Percentiles rank a stretch among this genome's conserved stretches.
phyloP scores from a whole-genome alignment of 1,139 yeast species.

The Diutina mesorugosa region DNA sequence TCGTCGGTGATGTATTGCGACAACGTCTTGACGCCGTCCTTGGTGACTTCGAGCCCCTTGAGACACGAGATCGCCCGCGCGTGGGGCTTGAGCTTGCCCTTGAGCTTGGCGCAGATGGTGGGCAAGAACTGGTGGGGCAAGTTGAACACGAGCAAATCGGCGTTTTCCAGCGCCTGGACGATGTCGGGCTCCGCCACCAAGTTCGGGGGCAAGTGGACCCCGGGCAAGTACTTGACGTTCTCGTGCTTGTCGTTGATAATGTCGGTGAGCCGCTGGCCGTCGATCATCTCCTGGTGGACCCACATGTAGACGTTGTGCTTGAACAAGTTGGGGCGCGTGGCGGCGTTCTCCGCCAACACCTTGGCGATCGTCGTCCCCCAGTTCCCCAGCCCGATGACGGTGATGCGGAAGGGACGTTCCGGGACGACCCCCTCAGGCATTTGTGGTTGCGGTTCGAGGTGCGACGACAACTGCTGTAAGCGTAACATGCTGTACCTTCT shows the following conservation, averaged over 20 bases:
- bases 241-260: slow-evolving; percentile 80
- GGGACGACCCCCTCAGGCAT: not conserved
- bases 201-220: slow-evolving; percentile 66
- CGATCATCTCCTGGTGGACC: slow-evolving; percentile 77
- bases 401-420: slow-evolving; percentile 31
- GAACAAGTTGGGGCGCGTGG: slow-evolving; percentile 56
- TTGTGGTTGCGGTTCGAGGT: not conserved
- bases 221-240: slow-evolving; percentile 82
- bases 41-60: slow-evolving; percentile 79
- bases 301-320: slow-evolving; percentile 73
- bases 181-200: slow-evolving; percentile 77
- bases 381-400: slow-evolving; percentile 69
- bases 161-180: slow-evolving; percentile 54
- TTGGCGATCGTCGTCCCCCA: slow-evolving; percentile 97
- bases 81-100: slow-evolving; percentile 54
- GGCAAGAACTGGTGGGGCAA: slow-evolving; percentile 89
- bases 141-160: slow-evolving; percentile 80
- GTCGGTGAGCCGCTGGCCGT: slow-evolving; percentile 66
- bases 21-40: slow-evolving; percentile 69
- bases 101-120: slow-evolving; percentile 57
- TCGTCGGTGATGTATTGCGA: slow-evolving; percentile 63
- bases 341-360: slow-evolving; percentile 77
- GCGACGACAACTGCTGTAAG: not conserved
- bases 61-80: slow-evolving; percentile 86
- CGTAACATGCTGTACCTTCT: not conserved